Evolutionary conservation across 1,284 basidiomycete genomes (phyloP), one percentile per base, ranked within the genome.

Genomic region (Trichosporon sp.): DNA sequence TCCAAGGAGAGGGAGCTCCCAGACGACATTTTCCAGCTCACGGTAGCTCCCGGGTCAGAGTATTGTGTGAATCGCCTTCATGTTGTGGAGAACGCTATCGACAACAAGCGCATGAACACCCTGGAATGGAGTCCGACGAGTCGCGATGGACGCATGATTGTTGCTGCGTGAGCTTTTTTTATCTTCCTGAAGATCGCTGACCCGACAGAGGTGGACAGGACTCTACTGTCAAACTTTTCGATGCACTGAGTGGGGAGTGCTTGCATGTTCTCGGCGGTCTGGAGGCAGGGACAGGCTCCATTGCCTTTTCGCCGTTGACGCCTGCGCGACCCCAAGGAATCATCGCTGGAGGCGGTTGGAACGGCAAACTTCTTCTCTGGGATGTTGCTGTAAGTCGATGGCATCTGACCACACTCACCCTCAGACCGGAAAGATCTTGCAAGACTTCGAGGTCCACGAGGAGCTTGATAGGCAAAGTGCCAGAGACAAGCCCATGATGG

Each of bases 31-130:
- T 74, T 78, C 67, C 74, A 74, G 4, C 71, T 73, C n/a, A 72
- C 70, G 8, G 72, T 77, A 4, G 68, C 74, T 1, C 71, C 71
- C 2, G 76, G 73, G 11, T 75, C 74, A 0, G 78, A 80, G 19
- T 72, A 78, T 66, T 80, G 78, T 64, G 69, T 80, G 54, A 75
- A 77, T 40, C 75, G 74, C 4, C 61, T 83, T n/a, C 70, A 74
- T 16, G 80, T 83, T 1, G 81, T 82, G 11, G 73, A 70, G 43
- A 71, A 68, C 6, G 70, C 59, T 0, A 78, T 74, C 10, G 81
- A 82, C 46, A 82, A 82, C 69, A 81, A 78, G 68, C 65, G 82
- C 38, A 80, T 83, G 80, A 78, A 76, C 56, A 76, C 74, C 12
- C 35, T 83, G 10, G 80, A 79, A 61, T 83, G 82, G 82, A 76